Percentiles rank a stretch among this genome's conserved stretches.
phyloP scores from a whole-genome alignment of 805 yeast species.

The Clavispora vitiphila region DNA sequence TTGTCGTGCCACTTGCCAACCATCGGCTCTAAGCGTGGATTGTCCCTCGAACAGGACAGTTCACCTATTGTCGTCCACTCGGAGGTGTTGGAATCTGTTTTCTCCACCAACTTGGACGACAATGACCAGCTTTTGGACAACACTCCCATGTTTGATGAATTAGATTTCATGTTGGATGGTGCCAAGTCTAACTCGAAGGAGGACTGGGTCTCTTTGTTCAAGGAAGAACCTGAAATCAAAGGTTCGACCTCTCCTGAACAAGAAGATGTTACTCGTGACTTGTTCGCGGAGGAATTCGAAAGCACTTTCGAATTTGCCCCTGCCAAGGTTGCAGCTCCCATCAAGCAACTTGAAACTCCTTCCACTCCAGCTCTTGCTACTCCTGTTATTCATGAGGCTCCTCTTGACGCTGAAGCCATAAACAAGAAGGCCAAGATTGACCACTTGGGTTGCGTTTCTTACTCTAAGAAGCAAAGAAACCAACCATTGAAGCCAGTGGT shows the following conservation, averaged over 20 bases:
- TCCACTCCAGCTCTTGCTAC: constrained; percentile 11
- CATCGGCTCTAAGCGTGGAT: constrained; percentile 10
- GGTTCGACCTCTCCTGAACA: constrained; percentile 5
- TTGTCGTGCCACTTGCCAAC: constrained; percentile 25
- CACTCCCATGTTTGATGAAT: constrained; percentile 61
- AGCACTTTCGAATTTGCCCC: constrained; percentile 17
- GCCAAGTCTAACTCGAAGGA: constrained; percentile 35
- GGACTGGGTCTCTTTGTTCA: constrained; percentile 63
- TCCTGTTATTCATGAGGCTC: constrained; percentile 6
- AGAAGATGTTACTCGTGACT: constrained; percentile 16
- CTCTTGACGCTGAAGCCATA: constrained; percentile 1
- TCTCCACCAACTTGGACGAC: constrained; percentile 36
- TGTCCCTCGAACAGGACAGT: constrained; percentile 6
- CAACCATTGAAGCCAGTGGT: constrained; percentile 70
- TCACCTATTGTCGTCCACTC: constrained; percentile 53
- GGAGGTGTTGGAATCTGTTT: constrained; percentile 48
- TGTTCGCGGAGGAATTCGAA: constrained; percentile 18
- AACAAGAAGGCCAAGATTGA: constrained; percentile 43
- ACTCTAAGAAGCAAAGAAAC: constrained; percentile 72
- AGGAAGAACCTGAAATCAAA: constrained; percentile 13
- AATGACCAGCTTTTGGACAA: constrained; percentile 25
- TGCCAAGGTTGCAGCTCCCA: constrained; percentile 14
- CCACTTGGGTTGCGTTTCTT: constrained; percentile 68
- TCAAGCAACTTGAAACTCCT: constrained; percentile 26
- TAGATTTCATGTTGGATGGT: constrained; percentile 39